A percentile compares a stretch with the other conserved stretches of the same genome.
Evolutionary conservation across 192 early-diverging fungal species (phyloP).

Genomic region (Coemansia sp.): DNA sequence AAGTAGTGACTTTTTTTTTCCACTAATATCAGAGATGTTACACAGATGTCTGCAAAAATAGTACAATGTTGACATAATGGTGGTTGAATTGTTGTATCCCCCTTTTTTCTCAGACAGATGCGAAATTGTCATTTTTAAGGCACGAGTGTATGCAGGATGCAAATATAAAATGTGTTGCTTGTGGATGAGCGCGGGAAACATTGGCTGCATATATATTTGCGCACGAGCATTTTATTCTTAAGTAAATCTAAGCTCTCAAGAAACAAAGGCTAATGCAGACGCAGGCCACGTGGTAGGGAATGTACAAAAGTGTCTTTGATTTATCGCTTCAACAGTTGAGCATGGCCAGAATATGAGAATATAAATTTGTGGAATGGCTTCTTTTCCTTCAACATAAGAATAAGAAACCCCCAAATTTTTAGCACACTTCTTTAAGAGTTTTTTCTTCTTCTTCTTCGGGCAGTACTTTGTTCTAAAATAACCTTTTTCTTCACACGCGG

Average conservation of each 20-base stretch:
- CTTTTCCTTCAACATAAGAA: no score
- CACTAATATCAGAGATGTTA: no score
- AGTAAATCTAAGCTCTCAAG: not conserved
- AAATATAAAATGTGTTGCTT: no score
- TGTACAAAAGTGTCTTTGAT: not conserved
- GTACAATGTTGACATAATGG: no score
- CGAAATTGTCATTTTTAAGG: no score
- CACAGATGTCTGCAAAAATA: no score
- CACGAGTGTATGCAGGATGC: no score
- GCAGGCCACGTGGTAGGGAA: not conserved
- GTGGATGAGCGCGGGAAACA: no score
- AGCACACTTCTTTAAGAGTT: not conserved
- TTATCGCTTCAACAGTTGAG: not conserved
- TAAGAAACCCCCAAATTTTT: no score
- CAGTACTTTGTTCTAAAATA: not conserved
- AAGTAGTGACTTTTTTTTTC: no score
- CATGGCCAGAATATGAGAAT: not conserved
- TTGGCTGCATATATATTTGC: not conserved
- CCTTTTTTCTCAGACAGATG: no score
- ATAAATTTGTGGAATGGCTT: not conserved
- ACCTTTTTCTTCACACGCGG: not conserved
- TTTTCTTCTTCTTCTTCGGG: not conserved
- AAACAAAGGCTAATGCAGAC: not conserved
- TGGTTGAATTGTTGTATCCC: no score
- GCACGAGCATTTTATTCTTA: not conserved